Evolutionary conservation across 1,284 basidiomycete species (phyloP).

Genomic region (Ganoderma resinaceum): DNA sequence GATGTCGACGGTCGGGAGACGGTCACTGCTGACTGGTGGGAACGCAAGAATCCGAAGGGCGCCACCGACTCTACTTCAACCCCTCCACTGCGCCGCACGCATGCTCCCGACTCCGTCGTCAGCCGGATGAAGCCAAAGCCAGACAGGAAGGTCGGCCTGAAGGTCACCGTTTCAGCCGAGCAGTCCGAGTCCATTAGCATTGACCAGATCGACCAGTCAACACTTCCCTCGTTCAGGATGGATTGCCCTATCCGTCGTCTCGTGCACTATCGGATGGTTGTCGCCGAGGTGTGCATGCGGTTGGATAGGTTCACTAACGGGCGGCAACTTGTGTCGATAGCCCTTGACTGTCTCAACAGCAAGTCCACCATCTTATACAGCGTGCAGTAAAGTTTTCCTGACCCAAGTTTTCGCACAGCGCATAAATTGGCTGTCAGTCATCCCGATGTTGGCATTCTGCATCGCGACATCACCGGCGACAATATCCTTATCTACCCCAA

Average conservation of each 20-base stretch:
- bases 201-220: background rate
- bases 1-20: conserved; percentile 11
- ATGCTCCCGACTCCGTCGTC: background rate
- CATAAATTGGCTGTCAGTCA: background rate
- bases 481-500: conserved; percentile 12
- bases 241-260: background rate
- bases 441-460: background rate
- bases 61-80: background rate
- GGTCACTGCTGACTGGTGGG: background rate
- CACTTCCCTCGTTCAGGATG: background rate
- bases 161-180: background rate
- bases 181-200: background rate
- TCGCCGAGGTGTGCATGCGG: background rate
- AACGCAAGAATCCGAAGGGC: background rate
- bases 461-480: conserved; percentile 8
- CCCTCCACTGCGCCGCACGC: background rate
- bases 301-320: background rate
- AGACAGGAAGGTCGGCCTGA: background rate
- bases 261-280: conserved; percentile 6
- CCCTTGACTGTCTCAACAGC: conserved; percentile 10
- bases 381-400: background rate
- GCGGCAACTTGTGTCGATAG: background rate
- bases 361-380: background rate
- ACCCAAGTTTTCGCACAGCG: background rate
- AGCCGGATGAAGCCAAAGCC: background rate